phyloP scores from a whole-genome alignment of 345 rosid species.

The Raphanus sativus region DNA sequence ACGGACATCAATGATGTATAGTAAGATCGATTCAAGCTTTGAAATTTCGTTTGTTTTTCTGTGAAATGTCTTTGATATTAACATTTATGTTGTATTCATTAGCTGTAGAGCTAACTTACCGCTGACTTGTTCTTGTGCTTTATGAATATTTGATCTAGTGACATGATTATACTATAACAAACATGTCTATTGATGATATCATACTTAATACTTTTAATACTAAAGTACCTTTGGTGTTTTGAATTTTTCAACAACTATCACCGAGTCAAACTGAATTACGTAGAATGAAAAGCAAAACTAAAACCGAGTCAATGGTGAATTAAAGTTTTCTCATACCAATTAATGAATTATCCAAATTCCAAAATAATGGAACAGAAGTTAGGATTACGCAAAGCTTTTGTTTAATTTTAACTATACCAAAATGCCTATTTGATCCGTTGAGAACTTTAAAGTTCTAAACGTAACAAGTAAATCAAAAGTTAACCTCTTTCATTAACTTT shows the following conservation, averaged over 20 bases:
- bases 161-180: neutral
- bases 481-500: too few relatives aligned
- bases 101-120: too few relatives aligned
- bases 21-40: constrained; percentile 10
- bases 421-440: neutral
- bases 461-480: too few relatives aligned
- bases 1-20: neutral
- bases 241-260: neutral
- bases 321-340: neutral
- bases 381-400: neutral
- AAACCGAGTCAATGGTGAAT: neutral
- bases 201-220: neutral
- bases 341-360: neutral
- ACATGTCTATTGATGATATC: neutral
- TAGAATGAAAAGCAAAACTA: neutral
- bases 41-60: neutral
- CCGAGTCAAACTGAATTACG: neutral
- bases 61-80: neutral
- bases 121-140: neutral
- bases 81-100: too few relatives aligned
- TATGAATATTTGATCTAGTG: neutral
- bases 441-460: neutral
- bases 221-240: neutral
- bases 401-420: neutral
- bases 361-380: neutral